These are phyloP conservation scores for Termitomyces sp. DNA, from an alignment of 768 basidiomycete genomes.

Conservation along the genomic window DNA sequence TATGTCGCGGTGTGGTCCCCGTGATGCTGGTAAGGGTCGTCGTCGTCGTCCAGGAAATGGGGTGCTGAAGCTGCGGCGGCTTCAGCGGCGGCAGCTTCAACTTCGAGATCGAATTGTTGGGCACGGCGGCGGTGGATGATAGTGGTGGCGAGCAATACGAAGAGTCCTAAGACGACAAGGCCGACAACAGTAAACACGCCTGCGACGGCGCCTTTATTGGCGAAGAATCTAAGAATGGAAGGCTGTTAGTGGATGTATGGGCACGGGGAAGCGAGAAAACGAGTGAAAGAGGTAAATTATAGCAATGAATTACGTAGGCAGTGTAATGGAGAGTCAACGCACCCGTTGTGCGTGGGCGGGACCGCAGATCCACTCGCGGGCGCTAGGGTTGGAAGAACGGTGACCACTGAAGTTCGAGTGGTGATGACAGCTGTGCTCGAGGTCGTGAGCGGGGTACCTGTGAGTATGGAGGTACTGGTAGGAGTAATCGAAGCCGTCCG, in stretches of 20 bases:
- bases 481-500: neutral
- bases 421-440: neutral
- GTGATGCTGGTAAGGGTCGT: constrained; percentile 12
- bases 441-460: neutral
- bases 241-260: neutral
- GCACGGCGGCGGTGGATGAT: constrained; percentile 62
- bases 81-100: constrained; percentile 66
- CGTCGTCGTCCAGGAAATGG: constrained; percentile 55
- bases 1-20: neutral
- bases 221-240: constrained; percentile 29
- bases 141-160: constrained; percentile 47
- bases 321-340: neutral
- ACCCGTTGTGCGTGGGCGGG: constrained; percentile 6
- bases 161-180: constrained; percentile 48
- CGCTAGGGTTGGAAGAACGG: neutral
- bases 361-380: neutral
- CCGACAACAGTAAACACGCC: constrained; percentile 72
- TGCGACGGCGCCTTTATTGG: constrained; percentile 69
- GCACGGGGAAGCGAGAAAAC: neutral
- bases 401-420: neutral
- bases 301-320: too few species aligned
- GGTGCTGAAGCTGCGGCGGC: constrained; percentile 53
- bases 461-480: neutral
- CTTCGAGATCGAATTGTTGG: constrained; percentile 65
- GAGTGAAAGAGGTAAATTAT: too few species aligned